Percentiles rank a stretch among this genome's conserved stretches.
phyloP scores from a whole-genome alignment of 1,284 basidiomycete species.

The Naganishia cerealis region DNA sequence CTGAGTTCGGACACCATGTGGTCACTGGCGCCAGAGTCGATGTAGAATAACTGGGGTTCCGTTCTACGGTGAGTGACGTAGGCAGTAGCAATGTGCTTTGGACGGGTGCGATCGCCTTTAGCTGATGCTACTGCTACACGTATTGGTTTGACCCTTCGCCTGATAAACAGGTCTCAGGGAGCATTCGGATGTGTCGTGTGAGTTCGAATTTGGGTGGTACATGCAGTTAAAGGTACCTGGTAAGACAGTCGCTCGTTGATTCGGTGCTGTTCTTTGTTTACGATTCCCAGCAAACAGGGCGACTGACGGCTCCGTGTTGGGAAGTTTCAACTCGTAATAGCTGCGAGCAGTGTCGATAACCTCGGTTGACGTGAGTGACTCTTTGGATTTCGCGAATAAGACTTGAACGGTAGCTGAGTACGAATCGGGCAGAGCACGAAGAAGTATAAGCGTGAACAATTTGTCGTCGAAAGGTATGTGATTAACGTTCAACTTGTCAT shows the following conservation, averaged over 20 bases:
- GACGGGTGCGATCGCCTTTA: not conserved
- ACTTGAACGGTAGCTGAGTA: slow-evolving; percentile 8
- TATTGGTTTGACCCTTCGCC: too few species aligned
- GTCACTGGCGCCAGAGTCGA: slow-evolving; percentile 8
- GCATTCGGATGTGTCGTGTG: slow-evolving; percentile 1
- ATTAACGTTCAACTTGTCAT: slow-evolving; percentile 4
- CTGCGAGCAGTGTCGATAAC: not conserved
- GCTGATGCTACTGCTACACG: not conserved
- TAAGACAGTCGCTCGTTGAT: not conserved
- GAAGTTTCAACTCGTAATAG: slow-evolving; percentile 1
- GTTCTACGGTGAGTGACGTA: not conserved
- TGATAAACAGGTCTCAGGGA: too few species aligned
- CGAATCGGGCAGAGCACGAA: not conserved
- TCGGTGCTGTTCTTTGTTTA: not conserved
- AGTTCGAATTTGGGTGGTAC: not conserved
- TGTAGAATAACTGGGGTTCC: not conserved
- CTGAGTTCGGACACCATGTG: slow-evolving; percentile 19
- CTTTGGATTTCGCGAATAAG: not conserved
- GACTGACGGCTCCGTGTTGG: not conserved
- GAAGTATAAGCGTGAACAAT: not conserved
- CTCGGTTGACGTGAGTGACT: slow-evolving; percentile 1
- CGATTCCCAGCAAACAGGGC: not conserved
- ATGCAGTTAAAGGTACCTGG: not conserved
- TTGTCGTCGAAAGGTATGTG: slow-evolving; percentile 9
- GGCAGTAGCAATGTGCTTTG: not conserved